Evolutionary conservation across 441 rosid species (phyloP), one percentile per base, ranked within the genome.

Genomic region (Erysimum cheiri): DNA sequence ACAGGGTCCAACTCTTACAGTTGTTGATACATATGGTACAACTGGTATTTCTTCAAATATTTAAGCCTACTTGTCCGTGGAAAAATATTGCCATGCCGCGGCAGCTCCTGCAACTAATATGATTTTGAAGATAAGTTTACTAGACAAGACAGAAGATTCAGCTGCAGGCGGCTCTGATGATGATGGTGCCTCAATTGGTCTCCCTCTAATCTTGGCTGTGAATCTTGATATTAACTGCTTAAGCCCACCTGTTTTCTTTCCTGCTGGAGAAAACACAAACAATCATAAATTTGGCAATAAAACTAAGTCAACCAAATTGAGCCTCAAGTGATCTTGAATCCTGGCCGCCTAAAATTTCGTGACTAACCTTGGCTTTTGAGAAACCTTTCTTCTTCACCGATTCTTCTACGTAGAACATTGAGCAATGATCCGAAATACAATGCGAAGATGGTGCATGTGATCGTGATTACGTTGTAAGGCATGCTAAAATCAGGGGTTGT

Each of bases 401-500:
- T 83, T 54, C 99, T 88, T 77, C 84, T 82, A 41, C 95, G 77
- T 44, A 95, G 86, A 69, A 82, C 96, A 61, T 92, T 95, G 63
- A 95, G 90, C 80, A 95, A 64, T 33, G 99, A 90, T 59, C 98
- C 98, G 60, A 95, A 89, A 73, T 89, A 95, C 53, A 95, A 81
- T 15, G 98, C 97, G 73, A 89, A 92, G n/a, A 91, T 85, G 0
- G 96, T 92, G 84, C 99, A 95, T 1, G 97, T 92, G 75, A 92
- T 88, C 22, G 99, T 92, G 74, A 92, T 91, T 71, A 95, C 98
- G 52, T 95, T 95, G 84, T 95, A 95, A 48, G 98, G 98, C 99
- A 91, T 95, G 86, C 97, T 95, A 72, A 92, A 95, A 81, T 95
- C 98, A 76, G 99, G 98, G 32, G 99, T 92, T 69, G 96, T 91